These are phyloP conservation scores for Backusella liffmaniae DNA, from an alignment of 192 early-diverging fungal species.

Conservation along the genomic window DNA sequence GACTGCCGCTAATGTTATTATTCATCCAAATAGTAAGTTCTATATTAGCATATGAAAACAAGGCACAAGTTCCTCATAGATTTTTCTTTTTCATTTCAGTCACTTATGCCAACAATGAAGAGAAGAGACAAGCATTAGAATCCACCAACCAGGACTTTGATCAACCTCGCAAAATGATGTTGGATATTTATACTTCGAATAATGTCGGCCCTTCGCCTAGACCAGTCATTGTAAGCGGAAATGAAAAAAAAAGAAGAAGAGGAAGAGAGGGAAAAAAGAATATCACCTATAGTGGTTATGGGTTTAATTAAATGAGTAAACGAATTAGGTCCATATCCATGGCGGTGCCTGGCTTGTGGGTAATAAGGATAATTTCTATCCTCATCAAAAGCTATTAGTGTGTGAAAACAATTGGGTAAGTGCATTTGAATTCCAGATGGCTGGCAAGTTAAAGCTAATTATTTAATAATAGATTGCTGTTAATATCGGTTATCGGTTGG, in stretches of 20 bases:
- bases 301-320: background rate
- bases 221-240: constrained; percentile 20
- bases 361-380: constrained; percentile 41
- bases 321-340: constrained; percentile 56
- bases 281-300: background rate
- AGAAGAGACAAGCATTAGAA: constrained; percentile 12
- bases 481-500: constrained; percentile 57
- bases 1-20: constrained; percentile 12
- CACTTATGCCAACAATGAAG: constrained; percentile 27
- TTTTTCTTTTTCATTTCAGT: constrained; percentile 3
- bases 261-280: background rate
- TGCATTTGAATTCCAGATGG: background rate
- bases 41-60: background rate
- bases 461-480: constrained; percentile 56
- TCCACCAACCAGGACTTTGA: constrained; percentile 19
- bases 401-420: constrained; percentile 25
- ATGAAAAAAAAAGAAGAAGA: background rate
- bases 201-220: background rate
- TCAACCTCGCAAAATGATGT: constrained; percentile 26
- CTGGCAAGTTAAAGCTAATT: background rate
- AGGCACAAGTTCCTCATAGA: background rate
- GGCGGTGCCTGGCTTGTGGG: constrained; percentile 64
- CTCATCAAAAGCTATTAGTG: constrained; percentile 21
- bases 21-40: constrained; percentile 21
- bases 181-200: constrained; percentile 18